Conservation (phyloP, 768 basidiomycete genomes). For the Collybiopsis confluens region DNA sequence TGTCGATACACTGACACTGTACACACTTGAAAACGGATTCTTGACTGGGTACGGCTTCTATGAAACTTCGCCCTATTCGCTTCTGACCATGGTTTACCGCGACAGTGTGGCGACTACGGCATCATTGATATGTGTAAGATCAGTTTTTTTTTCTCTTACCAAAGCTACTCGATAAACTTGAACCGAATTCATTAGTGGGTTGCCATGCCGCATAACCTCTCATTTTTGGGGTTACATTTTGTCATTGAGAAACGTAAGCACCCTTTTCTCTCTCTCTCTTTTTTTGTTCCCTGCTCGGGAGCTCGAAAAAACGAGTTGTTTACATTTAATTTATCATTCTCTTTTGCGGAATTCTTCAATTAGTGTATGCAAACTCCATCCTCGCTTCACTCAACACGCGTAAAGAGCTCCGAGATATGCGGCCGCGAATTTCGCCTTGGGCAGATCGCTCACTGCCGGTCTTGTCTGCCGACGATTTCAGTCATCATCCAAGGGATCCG, state of each 20-base stretch:
- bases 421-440: constrained; percentile 7
- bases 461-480: constrained; percentile 3
- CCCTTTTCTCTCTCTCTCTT: too few relatives aligned
- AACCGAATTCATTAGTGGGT: constrained; percentile 31
- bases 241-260: constrained; percentile 41
- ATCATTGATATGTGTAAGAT: constrained; percentile 38
- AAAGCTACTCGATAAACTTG: too few relatives aligned
- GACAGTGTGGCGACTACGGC: constrained; percentile 35
- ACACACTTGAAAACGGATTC: constrained; percentile 38
- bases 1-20: constrained; percentile 32
- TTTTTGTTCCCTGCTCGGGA: too few relatives aligned
- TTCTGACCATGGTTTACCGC: background rate
- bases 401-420: constrained; percentile 19
- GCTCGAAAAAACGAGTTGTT: too few relatives aligned
- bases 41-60: constrained; percentile 30
- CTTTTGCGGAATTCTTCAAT: background rate
- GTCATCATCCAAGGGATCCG: background rate
- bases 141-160: too few relatives aligned
- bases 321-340: too few relatives aligned
- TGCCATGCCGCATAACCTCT: constrained; percentile 33
- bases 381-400: constrained; percentile 28
- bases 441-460: constrained; percentile 2
- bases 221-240: constrained; percentile 46
- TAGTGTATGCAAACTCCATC: constrained; percentile 34
- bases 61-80: background rate